Conservation (phyloP, 768 basidiomycete genomes). For the Phylloporus sp. region DNA sequence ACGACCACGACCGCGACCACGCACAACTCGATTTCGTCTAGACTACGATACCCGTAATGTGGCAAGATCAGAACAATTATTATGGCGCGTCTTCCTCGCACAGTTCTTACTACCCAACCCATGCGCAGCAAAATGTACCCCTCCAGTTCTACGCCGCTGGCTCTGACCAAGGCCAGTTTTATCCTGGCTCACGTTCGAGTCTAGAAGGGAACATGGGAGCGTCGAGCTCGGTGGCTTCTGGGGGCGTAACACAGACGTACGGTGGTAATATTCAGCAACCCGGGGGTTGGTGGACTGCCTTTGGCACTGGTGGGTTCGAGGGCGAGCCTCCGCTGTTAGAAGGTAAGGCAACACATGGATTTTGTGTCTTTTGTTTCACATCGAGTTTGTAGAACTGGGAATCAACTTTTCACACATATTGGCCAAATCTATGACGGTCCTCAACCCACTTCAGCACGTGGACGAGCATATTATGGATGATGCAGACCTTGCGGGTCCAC, state of each 20-base stretch:
- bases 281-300: conserved; percentile 92
- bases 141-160: conserved; percentile 78
- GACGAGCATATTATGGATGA: conserved; percentile 98
- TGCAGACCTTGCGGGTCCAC: conserved; percentile 93
- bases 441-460: conserved; percentile 83
- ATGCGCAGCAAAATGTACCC: conserved; percentile 50
- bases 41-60: conserved; percentile 44
- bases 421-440: conserved; percentile 89
- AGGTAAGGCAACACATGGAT: conserved; percentile 47
- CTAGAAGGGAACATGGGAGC: conserved; percentile 64
- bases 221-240: conserved; percentile 51
- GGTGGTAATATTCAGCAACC: conserved; percentile 70
- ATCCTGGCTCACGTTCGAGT: conserved; percentile 70
- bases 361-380: not conserved
- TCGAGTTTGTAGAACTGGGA: conserved; percentile 69
- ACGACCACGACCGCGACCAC: conserved; percentile 3
- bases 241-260: conserved; percentile 46
- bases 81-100: conserved; percentile 61
- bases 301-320: conserved; percentile 92
- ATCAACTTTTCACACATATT: conserved; percentile 97
- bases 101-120: conserved; percentile 48
- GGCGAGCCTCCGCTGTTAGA: conserved; percentile 94
- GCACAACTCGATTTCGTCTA: not conserved
- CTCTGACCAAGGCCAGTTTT: conserved; percentile 56
- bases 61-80: conserved; percentile 64